Conservation (phyloP, 345 rosid species). For the Euclidium syriacum region DNA sequence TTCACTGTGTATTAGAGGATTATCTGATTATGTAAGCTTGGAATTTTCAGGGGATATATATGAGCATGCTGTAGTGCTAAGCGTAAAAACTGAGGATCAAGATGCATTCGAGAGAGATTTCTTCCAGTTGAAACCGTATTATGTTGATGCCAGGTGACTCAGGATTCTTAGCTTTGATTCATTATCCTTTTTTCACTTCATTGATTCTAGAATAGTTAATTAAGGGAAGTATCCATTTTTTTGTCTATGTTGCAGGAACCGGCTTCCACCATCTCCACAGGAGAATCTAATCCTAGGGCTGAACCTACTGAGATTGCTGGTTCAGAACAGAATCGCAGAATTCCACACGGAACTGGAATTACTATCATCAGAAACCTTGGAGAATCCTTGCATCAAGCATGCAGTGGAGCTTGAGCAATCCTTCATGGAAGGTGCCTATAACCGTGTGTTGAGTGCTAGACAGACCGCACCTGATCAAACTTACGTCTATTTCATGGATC, state of each 20-base stretch:
- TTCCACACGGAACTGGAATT: conserved; percentile 93
- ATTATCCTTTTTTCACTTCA: neutral
- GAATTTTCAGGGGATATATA: conserved; percentile 66
- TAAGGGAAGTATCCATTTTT: neutral
- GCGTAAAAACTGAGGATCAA: conserved; percentile 88
- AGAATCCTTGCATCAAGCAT: conserved; percentile 85
- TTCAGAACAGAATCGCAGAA: conserved; percentile 94
- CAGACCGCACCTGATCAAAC: conserved; percentile 84
- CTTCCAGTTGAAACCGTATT: conserved; percentile 91
- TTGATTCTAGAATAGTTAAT: too few species aligned
- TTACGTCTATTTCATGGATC: conserved; percentile 95
- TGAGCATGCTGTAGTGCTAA: conserved; percentile 87
- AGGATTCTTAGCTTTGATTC: neutral
- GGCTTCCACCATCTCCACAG: conserved; percentile 67
- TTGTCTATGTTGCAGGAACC: conserved; percentile 42
- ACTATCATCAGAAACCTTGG: conserved; percentile 70
- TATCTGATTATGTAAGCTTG: too few species aligned
- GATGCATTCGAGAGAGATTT: conserved; percentile 96
- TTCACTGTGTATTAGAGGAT: too few species aligned
- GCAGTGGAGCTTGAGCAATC: conserved; percentile 99
- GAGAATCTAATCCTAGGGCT: conserved; percentile 89
- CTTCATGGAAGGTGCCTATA: conserved; percentile 97
- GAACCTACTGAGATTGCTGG: conserved; percentile 87
- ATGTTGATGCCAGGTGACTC: conserved; percentile 79
- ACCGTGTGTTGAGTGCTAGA: conserved; percentile 87